Evolutionary conservation across 495 filamentous ascomycete species (phyloP), one percentile per base, ranked within the genome.

Genomic region (Parathielavia hyrcaniae): DNA sequence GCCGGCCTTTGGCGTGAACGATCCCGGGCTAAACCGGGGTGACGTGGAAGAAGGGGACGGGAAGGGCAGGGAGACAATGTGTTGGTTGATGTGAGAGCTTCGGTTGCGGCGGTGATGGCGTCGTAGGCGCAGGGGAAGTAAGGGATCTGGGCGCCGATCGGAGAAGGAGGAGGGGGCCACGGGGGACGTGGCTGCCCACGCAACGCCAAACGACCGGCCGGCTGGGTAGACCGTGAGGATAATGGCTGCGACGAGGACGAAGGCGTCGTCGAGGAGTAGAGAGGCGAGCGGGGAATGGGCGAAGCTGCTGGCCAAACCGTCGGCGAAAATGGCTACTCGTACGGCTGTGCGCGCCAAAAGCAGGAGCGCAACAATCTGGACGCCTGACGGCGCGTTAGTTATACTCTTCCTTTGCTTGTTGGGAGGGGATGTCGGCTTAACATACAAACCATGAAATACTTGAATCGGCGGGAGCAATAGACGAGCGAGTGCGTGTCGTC

Each of bases 251-350:
- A 76, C 41, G 10, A 76, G 61, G 32, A 76, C 66, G 55, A 68
- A 60, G 11, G 67, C 57, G 26, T 71, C 75, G 58, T 79, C 72
- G 30, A 77, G 64, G 39, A 75, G 41, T 6, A 73, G 57, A 7
- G 69, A 61, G 30, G 67, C 41, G 17, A 57, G 26, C 41, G 66
- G 61, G n/a, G 70, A 69, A 35, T 64, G 61, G 19, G 67, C 63
- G 0, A 73, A 60, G 35, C 52, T 9, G 26, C 61, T 62, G 10
- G 39, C 38, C 8, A 71, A 53, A 16, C 68, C 69, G 40, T 47
- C 50, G n/a, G 67, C 61, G 39, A 73, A 64, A n/a, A 69, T 58
- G 30, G 70, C 59, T 14, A 69, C 61, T 32, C 74, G 66, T 34
- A 70, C 70, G 19, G 65, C 57, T 10, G 70, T 69, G 40, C 74